Evolutionary conservation across 2,329 filamentous ascomycete species (phyloP).

Genomic region (Didymella segeticola): DNA sequence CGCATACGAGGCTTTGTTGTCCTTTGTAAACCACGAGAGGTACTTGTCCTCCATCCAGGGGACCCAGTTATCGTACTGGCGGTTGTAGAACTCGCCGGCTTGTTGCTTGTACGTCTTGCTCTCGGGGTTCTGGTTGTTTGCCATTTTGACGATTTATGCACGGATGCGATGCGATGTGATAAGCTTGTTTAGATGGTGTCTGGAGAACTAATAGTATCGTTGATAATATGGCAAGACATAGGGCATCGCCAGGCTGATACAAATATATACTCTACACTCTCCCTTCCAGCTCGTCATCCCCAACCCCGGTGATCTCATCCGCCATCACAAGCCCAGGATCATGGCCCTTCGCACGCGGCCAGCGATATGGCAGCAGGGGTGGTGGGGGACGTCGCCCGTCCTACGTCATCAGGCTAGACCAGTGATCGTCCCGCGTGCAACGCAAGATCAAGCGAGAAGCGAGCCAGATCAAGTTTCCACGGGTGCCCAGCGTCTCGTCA

Average conservation of each 20-base stretch:
- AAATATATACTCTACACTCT: conserved; percentile 4
- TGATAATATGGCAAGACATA: too few species aligned
- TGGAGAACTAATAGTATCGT: not conserved
- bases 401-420: conserved; percentile 30
- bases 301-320: conserved; percentile 21
- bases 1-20: conserved; percentile 77
- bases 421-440: conserved; percentile 29
- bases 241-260: too few species aligned
- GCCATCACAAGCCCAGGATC: conserved; percentile 13
- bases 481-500: conserved; percentile 5
- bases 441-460: conserved; percentile 10
- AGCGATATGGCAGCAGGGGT: conserved; percentile 10
- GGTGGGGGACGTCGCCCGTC: not conserved
- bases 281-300: conserved; percentile 11
- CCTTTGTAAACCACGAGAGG: conserved; percentile 74
- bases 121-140: conserved; percentile 6
- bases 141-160: conserved; percentile 1
- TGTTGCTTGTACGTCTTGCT: conserved; percentile 42
- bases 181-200: not conserved
- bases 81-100: conserved; percentile 65
- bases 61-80: conserved; percentile 77
- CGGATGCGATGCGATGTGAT: not conserved
- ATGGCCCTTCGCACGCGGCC: conserved; percentile 5
- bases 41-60: conserved; percentile 79
- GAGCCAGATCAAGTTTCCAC: conserved; percentile 15